Conservation (phyloP, 805 yeast species). For the Kregervanrija delftensis region DNA sequence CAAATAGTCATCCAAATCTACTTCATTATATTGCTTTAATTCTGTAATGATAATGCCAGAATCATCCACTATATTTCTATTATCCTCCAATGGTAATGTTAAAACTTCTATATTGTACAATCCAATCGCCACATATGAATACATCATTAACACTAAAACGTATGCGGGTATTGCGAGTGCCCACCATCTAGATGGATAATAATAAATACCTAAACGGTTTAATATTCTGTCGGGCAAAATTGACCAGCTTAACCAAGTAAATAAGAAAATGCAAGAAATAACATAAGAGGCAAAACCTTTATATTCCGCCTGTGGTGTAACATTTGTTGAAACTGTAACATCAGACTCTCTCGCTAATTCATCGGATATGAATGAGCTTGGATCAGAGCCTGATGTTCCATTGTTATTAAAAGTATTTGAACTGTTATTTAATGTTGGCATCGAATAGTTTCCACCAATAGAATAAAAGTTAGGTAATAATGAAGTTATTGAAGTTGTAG, state of each 20-base stretch:
- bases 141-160: conserved; percentile 64
- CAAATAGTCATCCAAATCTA: conserved; percentile 31
- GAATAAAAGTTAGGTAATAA: conserved; percentile 24
- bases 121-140: conserved; percentile 62
- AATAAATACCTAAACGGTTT: conserved; percentile 48
- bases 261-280: conserved; percentile 48
- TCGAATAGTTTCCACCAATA: conserved; percentile 19
- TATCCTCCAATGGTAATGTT: conserved; percentile 52
- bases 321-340: conserved; percentile 51
- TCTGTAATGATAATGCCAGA: conserved; percentile 32
- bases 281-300: conserved; percentile 82
- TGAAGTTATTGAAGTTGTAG: conserved; percentile 27
- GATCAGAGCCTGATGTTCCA: no score
- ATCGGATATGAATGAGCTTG: conserved; percentile 31
- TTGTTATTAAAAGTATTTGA: background rate
- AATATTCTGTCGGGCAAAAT: conserved; percentile 55
- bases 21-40: conserved; percentile 9
- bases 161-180: conserved; percentile 70
- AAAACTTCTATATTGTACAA: conserved; percentile 71
- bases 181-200: conserved; percentile 92
- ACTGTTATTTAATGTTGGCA: conserved; percentile 9
- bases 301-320: conserved; percentile 65
- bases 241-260: conserved; percentile 68
- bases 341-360: conserved; percentile 58
- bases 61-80: conserved; percentile 65